A percentile compares a stretch with the other conserved stretches of the same genome.
phyloP scores from a whole-genome alignment of 2,329 filamentous ascomycete species.

The Hortaea sp. region DNA sequence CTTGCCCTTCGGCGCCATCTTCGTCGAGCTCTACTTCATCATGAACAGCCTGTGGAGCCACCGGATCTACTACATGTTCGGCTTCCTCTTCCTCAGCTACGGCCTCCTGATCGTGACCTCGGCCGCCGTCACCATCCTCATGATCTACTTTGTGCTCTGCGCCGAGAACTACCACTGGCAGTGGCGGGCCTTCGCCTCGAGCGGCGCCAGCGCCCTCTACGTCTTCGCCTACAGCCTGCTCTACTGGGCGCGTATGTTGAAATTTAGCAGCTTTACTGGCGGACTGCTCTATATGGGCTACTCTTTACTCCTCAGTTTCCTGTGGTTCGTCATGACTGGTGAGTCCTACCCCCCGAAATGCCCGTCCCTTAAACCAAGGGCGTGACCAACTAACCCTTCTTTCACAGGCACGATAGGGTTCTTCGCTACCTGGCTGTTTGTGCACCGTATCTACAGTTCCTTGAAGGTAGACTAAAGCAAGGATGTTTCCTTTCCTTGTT shows the following conservation, averaged over 20 bases:
- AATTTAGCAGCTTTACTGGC: constrained; percentile 72
- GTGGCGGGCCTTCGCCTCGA: constrained; percentile 87
- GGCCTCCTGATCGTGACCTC: constrained; percentile 94
- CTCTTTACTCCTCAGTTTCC: constrained; percentile 74
- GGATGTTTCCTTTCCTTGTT: too few species aligned
- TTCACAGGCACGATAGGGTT: constrained; percentile 80
- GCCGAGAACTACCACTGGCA: constrained; percentile 99
- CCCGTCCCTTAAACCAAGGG: neutral
- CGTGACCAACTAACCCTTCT: neutral
- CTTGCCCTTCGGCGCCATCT: constrained; percentile 90
- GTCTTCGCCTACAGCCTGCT: constrained; percentile 86
- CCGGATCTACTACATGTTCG: constrained; percentile 99
- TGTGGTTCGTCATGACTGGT: constrained; percentile 94
- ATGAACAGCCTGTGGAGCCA: constrained; percentile 99
- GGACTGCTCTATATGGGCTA: constrained; percentile 91
- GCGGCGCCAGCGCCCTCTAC: constrained; percentile 81
- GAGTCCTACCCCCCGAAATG: constrained; percentile 31
- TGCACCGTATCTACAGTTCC: constrained; percentile 88
- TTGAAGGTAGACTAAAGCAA: constrained; percentile 79
- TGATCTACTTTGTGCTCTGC: constrained; percentile 94
- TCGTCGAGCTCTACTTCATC: constrained; percentile 98
- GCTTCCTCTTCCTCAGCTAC: constrained; percentile 96
- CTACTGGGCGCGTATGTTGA: constrained; percentile 83
- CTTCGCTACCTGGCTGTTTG: constrained; percentile 89
- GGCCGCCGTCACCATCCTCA: constrained; percentile 80